Base-by-base conservation (phyloP, 768 basidiomycete species). In the Amylocystis lapponica region DNA sequence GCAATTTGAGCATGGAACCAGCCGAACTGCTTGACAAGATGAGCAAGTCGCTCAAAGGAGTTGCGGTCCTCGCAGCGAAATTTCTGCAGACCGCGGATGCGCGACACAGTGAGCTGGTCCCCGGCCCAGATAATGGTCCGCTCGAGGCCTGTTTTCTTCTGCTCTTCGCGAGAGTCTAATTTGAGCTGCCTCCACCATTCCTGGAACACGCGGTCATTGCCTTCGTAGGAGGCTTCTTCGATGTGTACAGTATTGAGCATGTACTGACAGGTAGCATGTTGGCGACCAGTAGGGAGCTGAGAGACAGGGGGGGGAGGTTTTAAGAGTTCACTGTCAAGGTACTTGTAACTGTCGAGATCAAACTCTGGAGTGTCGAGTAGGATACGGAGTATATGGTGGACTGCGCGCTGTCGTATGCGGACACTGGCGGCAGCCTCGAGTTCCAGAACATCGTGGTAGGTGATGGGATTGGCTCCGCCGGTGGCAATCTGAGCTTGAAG, bases 91-190 rank as follows among this genome's bases (percentile, higher is more conserved):
- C 65, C 65, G 6, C 61, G 67, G 2, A 72, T 50, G 1, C 64
- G 56, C 5, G 62, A 63, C 0, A 63, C 54, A 0, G 67, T 75
- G 13, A 75, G 57, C 45, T 69, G 66, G 47, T 67, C 67, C n/a
- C n/a, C n/a, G n/a, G n/a, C n/a, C n/a, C n/a, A n/a, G n/a, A n/a
- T n/a, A n/a, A n/a, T n/a, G n/a, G 14, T 53, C 54, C 5, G 29
- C 34, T 7, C 32, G 39, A n/a, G 29, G 29, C 8, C 6, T 36
- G n/a, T n/a, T n/a, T n/a, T n/a, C n/a, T n/a, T n/a, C 3, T 25
- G 33, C 27, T 41, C 21, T 0, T 46, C 39, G 0, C 2, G 13
- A 2, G 16, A 11, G 13, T 37, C 21, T 13, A 52, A 32, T 6
- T 33, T 27, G 4, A 57, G 45, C 42, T 57, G 55, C 3, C 35